phyloP scores from a whole-genome alignment of 305 asterid genomes.

The Solanum hybrid region DNA sequence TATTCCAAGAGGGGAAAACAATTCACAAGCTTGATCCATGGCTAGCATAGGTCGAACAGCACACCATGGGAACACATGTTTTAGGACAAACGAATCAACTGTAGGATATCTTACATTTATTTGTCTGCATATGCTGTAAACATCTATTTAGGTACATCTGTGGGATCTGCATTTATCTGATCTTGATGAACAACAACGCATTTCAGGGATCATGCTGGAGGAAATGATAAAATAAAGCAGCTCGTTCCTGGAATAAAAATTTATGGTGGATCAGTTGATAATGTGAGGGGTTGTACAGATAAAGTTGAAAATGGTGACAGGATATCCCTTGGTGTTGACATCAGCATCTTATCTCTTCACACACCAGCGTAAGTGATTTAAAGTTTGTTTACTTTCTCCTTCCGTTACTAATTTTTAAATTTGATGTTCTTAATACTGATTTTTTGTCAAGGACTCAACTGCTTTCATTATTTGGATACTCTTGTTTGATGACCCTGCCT shows the following conservation, averaged over 20 bases:
- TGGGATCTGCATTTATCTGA: not conserved
- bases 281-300: conserved; percentile 73
- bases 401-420: not conserved
- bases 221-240: conserved; percentile 77
- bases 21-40: not conserved
- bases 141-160: not conserved
- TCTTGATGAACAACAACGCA: not conserved
- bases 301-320: conserved; percentile 72
- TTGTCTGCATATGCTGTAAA: not conserved
- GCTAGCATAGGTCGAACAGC: not conserved
- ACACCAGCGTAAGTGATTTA: conserved; percentile 57
- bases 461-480: not conserved
- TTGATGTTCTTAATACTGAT: not conserved
- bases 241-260: conserved; percentile 67
- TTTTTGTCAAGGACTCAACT: not conserved
- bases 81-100: not conserved
- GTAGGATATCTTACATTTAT: not conserved
- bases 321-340: conserved; percentile 55
- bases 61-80: not conserved
- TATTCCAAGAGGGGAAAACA: not conserved
- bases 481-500: not conserved
- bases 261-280: conserved; percentile 74
- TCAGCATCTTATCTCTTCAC: conserved; percentile 55
- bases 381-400: not conserved
- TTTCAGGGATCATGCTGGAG: conserved; percentile 97